Base-by-base conservation (phyloP, 148 eudicot species). In the Selenicereus undatus region DNA sequence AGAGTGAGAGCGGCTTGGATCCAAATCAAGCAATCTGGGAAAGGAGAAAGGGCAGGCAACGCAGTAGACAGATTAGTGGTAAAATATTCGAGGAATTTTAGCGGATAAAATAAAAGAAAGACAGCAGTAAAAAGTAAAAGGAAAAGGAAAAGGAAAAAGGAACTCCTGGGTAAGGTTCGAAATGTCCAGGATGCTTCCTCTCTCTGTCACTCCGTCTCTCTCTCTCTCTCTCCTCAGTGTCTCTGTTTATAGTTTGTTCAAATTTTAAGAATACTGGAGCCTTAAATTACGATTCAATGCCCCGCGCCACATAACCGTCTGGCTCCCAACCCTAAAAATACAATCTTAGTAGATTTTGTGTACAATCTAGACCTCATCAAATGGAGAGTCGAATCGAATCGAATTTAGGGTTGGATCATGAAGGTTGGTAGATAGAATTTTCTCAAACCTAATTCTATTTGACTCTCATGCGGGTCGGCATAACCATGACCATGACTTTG, bases 161-260 rank as follows among this genome's bases (percentile, higher is more conserved):
- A 52, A 79, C 0, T 48, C 4, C 13, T 39, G 3, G 43, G 43
- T 39, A 39, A 54, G 43, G 56, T 48, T 83, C 16, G 75, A 83
- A 79, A 35, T 79, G 79, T 83, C 76, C 39, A 74, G 75, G 85
- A 83, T 80, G 86, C 73, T 83, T 83, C 82, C 72, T 83, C 56
- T 29, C 66, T 79, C 75, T 36, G n/a, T 27, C n/a, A 79, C 82
- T 75, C 43, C 75, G 39, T 50, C 77, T 60, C 35, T 79, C 69
- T 69, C 70, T 21, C n/a, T 20, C 36, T 71, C 6, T 73, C 69
- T 64, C 30, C n/a, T n/a, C n/a, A n/a, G n/a, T n/a, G n/a, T 29
- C 66, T 79, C 75, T 32, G 32, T 32, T 32, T 32, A 32, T 0
- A 32, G 32, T 32, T 32, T 65, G 4, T 80, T 56, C 66, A n/a